Percentiles rank a stretch among this genome's conserved stretches.
Conservation (phyloP, 805 yeast genomes). For the Pichia thaimueangensis region DNA sequence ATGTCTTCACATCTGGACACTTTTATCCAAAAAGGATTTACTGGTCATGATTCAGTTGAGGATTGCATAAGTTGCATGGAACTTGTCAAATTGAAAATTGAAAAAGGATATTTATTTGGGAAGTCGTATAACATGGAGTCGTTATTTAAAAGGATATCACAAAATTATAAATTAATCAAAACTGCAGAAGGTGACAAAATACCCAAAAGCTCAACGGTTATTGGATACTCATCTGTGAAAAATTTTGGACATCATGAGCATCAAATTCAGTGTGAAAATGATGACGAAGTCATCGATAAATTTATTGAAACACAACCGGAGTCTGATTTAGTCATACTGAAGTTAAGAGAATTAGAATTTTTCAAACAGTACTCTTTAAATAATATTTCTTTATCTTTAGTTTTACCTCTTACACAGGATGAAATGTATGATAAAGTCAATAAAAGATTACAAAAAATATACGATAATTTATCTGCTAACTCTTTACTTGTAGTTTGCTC, state of each 20-base stretch:
- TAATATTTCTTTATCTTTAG: slow-evolving; percentile 12
- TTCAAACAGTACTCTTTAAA: slow-evolving; percentile 26
- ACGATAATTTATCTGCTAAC: slow-evolving; percentile 47
- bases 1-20: slow-evolving; percentile 47
- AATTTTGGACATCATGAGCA: slow-evolving; percentile 23
- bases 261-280: slow-evolving; percentile 44
- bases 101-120: slow-evolving; percentile 66
- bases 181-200: slow-evolving; percentile 19
- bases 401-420: slow-evolving; percentile 11
- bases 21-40: slow-evolving; percentile 56
- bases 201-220: slow-evolving; percentile 24
- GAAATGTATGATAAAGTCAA: slow-evolving; percentile 33
- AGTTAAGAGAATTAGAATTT: slow-evolving; percentile 54
- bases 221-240: slow-evolving; percentile 18
- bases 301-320: slow-evolving; percentile 32
- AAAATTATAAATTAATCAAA: slow-evolving; percentile 19
- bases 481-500: slow-evolving; percentile 57
- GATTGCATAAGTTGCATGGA: slow-evolving; percentile 80
- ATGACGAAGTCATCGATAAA: slow-evolving; percentile 49
- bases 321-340: slow-evolving; percentile 46
- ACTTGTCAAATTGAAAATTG: slow-evolving; percentile 61
- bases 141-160: slow-evolving; percentile 34
- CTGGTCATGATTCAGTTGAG: slow-evolving; percentile 82
- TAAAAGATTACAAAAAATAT: slow-evolving; percentile 40
- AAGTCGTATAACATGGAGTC: slow-evolving; percentile 36